A percentile compares a stretch with the other conserved stretches of the same genome.
phyloP scores from a whole-genome alignment of 2,329 filamentous ascomycete genomes.

The Colletotrichum tropicicola region DNA sequence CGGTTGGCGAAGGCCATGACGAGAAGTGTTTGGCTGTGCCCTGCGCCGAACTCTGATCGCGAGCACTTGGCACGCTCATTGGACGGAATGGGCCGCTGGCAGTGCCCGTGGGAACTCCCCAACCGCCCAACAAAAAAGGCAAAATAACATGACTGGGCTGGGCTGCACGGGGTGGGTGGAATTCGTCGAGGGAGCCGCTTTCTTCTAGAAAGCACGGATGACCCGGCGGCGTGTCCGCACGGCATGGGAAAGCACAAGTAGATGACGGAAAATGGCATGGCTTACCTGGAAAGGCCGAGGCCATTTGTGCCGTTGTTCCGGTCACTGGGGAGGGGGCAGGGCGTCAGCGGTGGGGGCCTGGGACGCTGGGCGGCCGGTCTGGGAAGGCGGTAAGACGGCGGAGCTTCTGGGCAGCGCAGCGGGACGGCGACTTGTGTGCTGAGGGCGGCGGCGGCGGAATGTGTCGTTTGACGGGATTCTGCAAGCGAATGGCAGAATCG shows the following conservation, averaged over 20 bases:
- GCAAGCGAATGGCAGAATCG: constrained; percentile 3
- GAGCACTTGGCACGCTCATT: constrained; percentile 4
- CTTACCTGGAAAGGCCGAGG: constrained; percentile 20
- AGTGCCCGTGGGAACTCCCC: constrained; percentile 14
- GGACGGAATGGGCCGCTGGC: not conserved
- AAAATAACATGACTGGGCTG: not conserved
- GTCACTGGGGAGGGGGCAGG: not conserved
- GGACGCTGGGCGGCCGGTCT: not conserved
- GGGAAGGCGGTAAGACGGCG: constrained; percentile 22
- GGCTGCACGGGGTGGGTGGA: not conserved
- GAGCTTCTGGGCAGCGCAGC: constrained; percentile 22
- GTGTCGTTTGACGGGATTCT: not conserved
- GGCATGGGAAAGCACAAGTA: constrained; percentile 1
- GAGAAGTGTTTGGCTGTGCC: constrained; percentile 22
- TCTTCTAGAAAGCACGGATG: constrained; percentile 15
- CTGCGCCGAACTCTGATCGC: constrained; percentile 23
- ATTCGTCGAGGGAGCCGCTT: not conserved
- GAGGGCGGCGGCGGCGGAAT: no score
- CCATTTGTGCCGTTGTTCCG: constrained; percentile 28
- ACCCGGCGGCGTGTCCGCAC: constrained; percentile 3
- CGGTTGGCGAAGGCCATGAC: constrained; percentile 3
- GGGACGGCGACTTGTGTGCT: not conserved
- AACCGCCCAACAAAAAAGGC: constrained; percentile 16
- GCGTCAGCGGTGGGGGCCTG: constrained; percentile 22
- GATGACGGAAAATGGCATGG: constrained; percentile 15